Base-by-base conservation (phyloP, 2,329 filamentous ascomycete species). In the Sporothrix phasma region DNA sequence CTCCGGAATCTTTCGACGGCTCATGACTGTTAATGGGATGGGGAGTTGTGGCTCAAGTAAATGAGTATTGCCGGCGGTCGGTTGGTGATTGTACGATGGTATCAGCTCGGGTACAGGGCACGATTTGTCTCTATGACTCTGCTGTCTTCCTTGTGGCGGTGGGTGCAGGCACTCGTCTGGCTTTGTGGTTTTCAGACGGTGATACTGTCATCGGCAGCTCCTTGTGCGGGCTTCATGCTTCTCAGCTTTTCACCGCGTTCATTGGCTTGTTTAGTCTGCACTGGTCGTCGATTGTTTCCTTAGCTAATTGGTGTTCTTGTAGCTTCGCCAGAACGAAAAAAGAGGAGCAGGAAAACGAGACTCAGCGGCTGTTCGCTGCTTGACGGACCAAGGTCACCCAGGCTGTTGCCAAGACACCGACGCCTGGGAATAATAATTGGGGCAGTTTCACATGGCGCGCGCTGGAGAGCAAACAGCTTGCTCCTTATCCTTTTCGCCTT, bases 1-100 rank as follows among this genome's bases (percentile, higher is more conserved):
- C 69, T 87, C 85, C 19, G 87, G 76, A 8, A 83, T 77, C 71
- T 81, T 87, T 66, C 83, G 87, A 51, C 80, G 79, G 51, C 81
- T 79, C 79, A 81, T 81, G 3, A 4, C 49, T 6, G n/a, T n/a
- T 15, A 8, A 43, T 19, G n/a, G 24, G 5, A 5, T n/a, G 29
- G n/a, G n/a, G n/a, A 2, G 31, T 17, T 41, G n/a, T n/a, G n/a
- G n/a, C n/a, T n/a, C n/a, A n/a, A n/a, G n/a, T n/a, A n/a, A n/a
- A n/a, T n/a, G n/a, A n/a, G n/a, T n/a, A n/a, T n/a, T n/a, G n/a
- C n/a, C n/a, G n/a, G n/a, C n/a, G n/a, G n/a, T n/a, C n/a, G n/a
- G n/a, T n/a, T n/a, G n/a, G n/a, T n/a, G n/a, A n/a, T n/a, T n/a
- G n/a, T n/a, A n/a, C n/a, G n/a, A n/a, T n/a, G n/a, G n/a, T n/a